These are phyloP conservation scores for Pleurotus giganteus DNA, from an alignment of 768 basidiomycete species.

Conservation along the genomic window DNA sequence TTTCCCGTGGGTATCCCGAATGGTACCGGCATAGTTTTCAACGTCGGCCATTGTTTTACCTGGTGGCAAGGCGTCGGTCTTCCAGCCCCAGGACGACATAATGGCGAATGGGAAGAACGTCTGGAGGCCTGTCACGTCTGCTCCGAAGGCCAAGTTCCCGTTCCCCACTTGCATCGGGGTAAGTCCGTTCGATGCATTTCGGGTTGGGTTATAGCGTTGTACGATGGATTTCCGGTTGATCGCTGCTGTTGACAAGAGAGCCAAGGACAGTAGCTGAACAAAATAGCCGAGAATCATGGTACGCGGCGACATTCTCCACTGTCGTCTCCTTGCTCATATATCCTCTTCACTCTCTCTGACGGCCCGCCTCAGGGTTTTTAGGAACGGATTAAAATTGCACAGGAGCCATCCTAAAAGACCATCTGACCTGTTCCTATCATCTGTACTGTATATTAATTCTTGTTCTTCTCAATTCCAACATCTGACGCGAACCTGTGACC, in stretches of 20 bases:
- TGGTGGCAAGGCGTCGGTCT: conserved; percentile 52
- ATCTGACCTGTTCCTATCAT: too few species aligned
- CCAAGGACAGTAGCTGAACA: background rate
- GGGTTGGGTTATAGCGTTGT: conserved; percentile 46
- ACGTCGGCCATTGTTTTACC: conserved; percentile 41
- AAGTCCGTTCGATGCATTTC: conserved; percentile 40
- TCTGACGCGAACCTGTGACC: too few species aligned
- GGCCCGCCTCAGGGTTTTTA: too few species aligned
- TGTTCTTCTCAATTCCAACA: too few species aligned
- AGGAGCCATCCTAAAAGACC: too few species aligned
- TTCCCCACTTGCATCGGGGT: conserved; percentile 63
- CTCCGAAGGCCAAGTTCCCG: conserved; percentile 60
- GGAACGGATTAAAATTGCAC: too few species aligned
- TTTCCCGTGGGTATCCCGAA: conserved; percentile 49
- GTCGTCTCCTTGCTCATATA: background rate
- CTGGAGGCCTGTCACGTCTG: conserved; percentile 57
- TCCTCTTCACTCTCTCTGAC: too few species aligned
- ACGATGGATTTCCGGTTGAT: conserved; percentile 48
- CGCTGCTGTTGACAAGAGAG: background rate
- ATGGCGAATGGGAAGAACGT: conserved; percentile 54
- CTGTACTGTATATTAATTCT: too few species aligned
- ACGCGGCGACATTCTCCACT: background rate
- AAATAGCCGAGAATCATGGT: background rate
- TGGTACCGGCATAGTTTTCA: conserved; percentile 44
- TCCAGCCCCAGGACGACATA: conserved; percentile 62